Evolutionary conservation across 225 moss, liverwort and hornwort species (phyloP).

Genomic region (Marchantia paleacea): DNA sequence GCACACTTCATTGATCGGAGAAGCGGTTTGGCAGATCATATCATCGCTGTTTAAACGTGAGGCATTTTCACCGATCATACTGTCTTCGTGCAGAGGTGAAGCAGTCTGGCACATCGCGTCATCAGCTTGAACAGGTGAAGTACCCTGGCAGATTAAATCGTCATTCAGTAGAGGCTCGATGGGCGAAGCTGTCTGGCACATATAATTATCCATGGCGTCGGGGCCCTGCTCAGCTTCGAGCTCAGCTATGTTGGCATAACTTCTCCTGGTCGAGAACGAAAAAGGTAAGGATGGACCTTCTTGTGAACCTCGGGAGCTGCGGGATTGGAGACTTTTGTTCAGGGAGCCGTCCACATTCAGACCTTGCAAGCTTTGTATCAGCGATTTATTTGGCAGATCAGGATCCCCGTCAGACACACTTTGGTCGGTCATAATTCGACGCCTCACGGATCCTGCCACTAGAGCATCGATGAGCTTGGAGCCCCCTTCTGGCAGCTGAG

Average conservation of each 20-base stretch:
- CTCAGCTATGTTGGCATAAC: conserved; percentile 17
- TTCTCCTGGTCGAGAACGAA: conserved; percentile 29
- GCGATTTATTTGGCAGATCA: conserved; percentile 19
- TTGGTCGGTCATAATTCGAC: conserved; percentile 39
- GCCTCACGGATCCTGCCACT: conserved; percentile 41
- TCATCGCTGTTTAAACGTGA: conserved; percentile 29
- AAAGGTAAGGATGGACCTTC: conserved; percentile 33
- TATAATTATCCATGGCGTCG: conserved; percentile 21
- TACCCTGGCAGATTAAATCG: neutral
- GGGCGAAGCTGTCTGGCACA: conserved; percentile 41
- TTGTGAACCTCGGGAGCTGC: conserved; percentile 25
- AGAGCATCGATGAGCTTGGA: conserved; percentile 38
- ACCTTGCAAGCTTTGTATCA: conserved; percentile 17
- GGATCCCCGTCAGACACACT: conserved; percentile 19
- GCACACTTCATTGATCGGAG: conserved; percentile 27
- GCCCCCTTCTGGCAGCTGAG: conserved; percentile 32
- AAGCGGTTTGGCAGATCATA: conserved; percentile 37
- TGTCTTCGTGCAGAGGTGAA: conserved; percentile 9
- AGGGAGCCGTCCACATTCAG: conserved; percentile 18
- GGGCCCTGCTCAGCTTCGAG: conserved; percentile 14
- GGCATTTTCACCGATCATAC: conserved; percentile 20
- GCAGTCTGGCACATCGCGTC: neutral
- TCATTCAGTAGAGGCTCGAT: conserved; percentile 21
- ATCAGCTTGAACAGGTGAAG: neutral
- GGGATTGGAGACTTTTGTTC: conserved; percentile 17